Conservation (phyloP, 2,329 filamentous ascomycete species). For the Aspergillus flavus region DNA sequence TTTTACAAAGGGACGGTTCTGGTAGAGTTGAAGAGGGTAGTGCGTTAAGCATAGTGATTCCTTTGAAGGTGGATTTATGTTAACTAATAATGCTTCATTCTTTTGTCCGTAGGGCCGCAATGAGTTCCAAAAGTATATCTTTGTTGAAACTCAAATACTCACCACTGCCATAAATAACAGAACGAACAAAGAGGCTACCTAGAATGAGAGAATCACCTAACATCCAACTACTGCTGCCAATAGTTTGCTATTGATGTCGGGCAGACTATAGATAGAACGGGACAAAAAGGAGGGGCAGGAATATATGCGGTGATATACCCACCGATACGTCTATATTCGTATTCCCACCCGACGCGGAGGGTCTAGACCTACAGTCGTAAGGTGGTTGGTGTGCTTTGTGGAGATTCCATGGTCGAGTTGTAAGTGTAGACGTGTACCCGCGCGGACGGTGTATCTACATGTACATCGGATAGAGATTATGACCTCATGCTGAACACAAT, state of each 20-base stretch:
- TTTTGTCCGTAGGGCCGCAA: too few species aligned
- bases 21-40: not conserved
- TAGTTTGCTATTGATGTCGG: not conserved
- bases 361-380: not conserved
- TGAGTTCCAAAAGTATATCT: not conserved
- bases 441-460: not conserved
- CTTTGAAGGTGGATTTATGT: not conserved
- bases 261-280: not conserved
- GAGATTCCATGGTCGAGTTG: not conserved
- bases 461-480: not conserved
- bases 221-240: not conserved
- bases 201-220: not conserved
- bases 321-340: not conserved
- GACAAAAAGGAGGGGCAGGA: not conserved
- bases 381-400: not conserved
- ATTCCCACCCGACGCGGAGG: not conserved
- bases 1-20: not conserved
- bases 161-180: not conserved
- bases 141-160: not conserved
- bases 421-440: not conserved
- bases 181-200: not conserved
- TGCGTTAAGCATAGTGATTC: not conserved
- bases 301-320: not conserved
- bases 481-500: too few species aligned
- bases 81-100: too few species aligned